Conservation (phyloP, 2,329 filamentous ascomycete species). For the Fusarium gaditjirri region DNA sequence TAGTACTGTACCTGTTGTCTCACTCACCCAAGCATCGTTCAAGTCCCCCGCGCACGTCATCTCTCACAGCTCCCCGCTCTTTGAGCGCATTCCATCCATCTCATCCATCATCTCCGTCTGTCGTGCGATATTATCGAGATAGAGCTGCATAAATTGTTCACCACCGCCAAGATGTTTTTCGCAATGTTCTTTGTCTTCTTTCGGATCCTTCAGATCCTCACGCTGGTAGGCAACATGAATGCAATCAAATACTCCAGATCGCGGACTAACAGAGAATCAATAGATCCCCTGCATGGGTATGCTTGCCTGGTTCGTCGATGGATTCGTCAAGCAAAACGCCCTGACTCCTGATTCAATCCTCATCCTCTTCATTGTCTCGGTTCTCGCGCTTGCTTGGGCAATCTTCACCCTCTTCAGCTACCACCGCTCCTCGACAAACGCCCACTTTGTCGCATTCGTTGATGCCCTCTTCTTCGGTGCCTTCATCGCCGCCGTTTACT, state of each 20-base stretch:
- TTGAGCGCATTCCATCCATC: not conserved
- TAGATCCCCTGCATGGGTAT: slow-evolving; percentile 75
- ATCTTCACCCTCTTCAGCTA: slow-evolving; percentile 74
- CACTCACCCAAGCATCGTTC: not conserved
- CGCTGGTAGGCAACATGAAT: slow-evolving; percentile 58
- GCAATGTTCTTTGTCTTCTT: slow-evolving; percentile 71
- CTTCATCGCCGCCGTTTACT: slow-evolving; percentile 71
- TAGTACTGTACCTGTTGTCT: not conserved
- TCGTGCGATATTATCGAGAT: not conserved
- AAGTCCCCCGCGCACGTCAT: slow-evolving; percentile 22
- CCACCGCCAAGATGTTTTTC: slow-evolving; percentile 65
- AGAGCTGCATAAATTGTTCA: slow-evolving; percentile 1
- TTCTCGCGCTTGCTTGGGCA: slow-evolving; percentile 71
- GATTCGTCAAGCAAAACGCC: slow-evolving; percentile 65
- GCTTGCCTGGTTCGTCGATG: slow-evolving; percentile 73
- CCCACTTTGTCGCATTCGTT: slow-evolving; percentile 68
- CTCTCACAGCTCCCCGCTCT: not conserved
- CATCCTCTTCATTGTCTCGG: slow-evolving; percentile 74
- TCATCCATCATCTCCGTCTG: not conserved
- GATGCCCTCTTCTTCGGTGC: slow-evolving; percentile 72
- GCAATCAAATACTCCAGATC: not conserved
- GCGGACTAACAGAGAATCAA: slow-evolving; percentile 2
- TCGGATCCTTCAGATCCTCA: slow-evolving; percentile 71
- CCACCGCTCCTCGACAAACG: slow-evolving; percentile 69
- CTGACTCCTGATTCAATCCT: slow-evolving; percentile 72